Conservation (phyloP, 2,329 filamentous ascomycete genomes). For the Pseudogymnoascus sp. region DNA sequence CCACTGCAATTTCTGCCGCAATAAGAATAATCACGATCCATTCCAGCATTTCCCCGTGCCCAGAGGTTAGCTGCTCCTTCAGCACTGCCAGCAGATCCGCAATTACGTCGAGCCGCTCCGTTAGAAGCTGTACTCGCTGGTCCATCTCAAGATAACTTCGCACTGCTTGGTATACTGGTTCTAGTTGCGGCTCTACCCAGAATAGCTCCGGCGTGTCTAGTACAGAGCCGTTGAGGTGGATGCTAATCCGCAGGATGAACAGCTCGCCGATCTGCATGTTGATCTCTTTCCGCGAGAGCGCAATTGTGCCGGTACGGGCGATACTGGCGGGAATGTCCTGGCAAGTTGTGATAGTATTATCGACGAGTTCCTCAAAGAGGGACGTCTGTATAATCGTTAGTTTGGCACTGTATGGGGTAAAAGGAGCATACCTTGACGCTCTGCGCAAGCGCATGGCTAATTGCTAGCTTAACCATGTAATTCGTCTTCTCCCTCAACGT, state of each 20-base stretch:
- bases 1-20: slow-evolving; percentile 88
- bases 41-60: slow-evolving; percentile 80
- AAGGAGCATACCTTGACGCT: slow-evolving; percentile 66
- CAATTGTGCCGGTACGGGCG: slow-evolving; percentile 83
- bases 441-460: slow-evolving; percentile 89
- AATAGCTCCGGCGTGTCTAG: slow-evolving; percentile 95
- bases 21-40: slow-evolving; percentile 96
- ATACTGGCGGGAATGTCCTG: slow-evolving; percentile 92
- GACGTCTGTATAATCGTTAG: slow-evolving; percentile 54
- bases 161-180: slow-evolving; percentile 93
- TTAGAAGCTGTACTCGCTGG: slow-evolving; percentile 80
- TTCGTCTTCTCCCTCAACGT: slow-evolving; percentile 86
- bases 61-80: slow-evolving; percentile 91
- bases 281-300: slow-evolving; percentile 78
- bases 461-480: slow-evolving; percentile 96
- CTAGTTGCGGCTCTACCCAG: slow-evolving; percentile 95
- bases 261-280: slow-evolving; percentile 99
- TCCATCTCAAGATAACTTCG: slow-evolving; percentile 97
- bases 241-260: slow-evolving; percentile 95
- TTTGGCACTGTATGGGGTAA: neutral
- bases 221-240: slow-evolving; percentile 93
- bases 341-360: slow-evolving; percentile 85
- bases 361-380: slow-evolving; percentile 89
- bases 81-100: slow-evolving; percentile 85
- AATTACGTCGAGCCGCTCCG: slow-evolving; percentile 85